Conservation (phyloP, 352 stramenopile species). For the Globisporangium okanoganense region DNA sequence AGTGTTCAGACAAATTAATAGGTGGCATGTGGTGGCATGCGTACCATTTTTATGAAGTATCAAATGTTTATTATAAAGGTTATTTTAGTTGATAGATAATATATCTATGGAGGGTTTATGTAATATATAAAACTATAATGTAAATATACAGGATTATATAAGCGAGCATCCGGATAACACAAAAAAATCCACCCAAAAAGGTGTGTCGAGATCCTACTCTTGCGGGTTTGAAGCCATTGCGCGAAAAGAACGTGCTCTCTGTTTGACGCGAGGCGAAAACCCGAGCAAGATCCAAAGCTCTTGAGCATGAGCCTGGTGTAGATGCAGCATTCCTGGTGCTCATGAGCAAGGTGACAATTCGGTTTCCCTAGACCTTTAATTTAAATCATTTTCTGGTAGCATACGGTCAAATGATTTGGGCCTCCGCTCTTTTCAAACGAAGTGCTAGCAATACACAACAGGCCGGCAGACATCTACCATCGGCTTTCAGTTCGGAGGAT, state of each 20-base stretch:
- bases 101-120: no score
- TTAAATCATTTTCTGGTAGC: neutral
- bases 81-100: no score
- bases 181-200: conserved; percentile 5
- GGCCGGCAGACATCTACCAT: no score
- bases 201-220: neutral
- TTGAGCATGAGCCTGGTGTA: no score
- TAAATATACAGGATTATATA: no score
- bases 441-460: neutral
- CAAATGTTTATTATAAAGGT: no score
- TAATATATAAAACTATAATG: no score
- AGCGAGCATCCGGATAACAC: neutral
- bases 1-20: neutral
- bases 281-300: no score
- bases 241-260: conserved; percentile 6
- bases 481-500: neutral
- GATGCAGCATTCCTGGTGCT: no score
- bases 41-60: neutral
- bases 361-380: no score
- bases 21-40: neutral
- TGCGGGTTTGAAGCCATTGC: conserved; percentile 2
- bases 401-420: neutral
- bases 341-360: no score
- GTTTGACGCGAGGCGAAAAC: no score
- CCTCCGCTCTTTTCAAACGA: neutral